These are phyloP conservation scores for Oenanthe sinensis DNA, from an alignment of 129 eudicot species.

Conservation along the genomic window DNA sequence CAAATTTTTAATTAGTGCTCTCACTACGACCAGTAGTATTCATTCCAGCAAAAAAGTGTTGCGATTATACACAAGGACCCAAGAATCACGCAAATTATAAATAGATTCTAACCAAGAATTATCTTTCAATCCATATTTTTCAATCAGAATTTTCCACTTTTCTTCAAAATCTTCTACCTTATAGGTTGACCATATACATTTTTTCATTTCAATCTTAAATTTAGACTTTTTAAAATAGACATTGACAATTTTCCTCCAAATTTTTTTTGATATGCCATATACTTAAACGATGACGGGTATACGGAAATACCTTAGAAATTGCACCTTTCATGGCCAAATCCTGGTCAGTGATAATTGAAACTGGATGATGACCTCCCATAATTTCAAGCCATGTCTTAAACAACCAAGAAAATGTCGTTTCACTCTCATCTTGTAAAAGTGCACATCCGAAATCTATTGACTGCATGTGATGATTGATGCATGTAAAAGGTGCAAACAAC, in stretches of 20 bases:
- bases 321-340: background rate
- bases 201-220: background rate
- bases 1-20: too few species aligned
- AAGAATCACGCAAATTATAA: too few species aligned
- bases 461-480: background rate
- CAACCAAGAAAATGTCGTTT: background rate
- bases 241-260: background rate
- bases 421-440: background rate
- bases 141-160: background rate
- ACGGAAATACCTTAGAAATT: background rate
- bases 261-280: too few species aligned
- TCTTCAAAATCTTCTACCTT: constrained; percentile 2
- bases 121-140: background rate
- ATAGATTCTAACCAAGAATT: background rate
- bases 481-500: background rate
- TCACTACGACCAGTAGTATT: too few species aligned
- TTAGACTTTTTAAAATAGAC: background rate
- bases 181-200: background rate
- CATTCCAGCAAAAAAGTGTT: too few species aligned
- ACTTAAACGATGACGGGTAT: background rate
- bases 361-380: constrained; percentile 3
- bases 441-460: background rate
- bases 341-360: constrained; percentile 1
- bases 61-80: too few species aligned
- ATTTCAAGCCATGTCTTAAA: background rate